Percentiles rank a stretch among this genome's conserved stretches.
phyloP scores from a whole-genome alignment of 2,329 filamentous ascomycete genomes.

The Cladophialophora carrionii region DNA sequence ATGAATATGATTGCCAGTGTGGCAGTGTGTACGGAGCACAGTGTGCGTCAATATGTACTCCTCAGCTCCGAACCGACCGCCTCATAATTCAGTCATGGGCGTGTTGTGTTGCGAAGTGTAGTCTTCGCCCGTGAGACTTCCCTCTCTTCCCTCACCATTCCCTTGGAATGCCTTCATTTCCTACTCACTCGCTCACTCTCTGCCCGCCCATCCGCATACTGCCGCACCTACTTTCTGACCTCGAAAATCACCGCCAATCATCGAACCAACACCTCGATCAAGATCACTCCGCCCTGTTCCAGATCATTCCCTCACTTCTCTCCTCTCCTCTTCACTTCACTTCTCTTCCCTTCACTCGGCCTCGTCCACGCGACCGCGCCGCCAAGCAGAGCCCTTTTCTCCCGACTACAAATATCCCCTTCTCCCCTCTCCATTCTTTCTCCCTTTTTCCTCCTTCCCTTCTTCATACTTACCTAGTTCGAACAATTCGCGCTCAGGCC shows the following conservation, averaged over 20 bases:
- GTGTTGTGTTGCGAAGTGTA: too few species aligned
- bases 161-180: background rate
- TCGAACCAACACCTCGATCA: background rate
- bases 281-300: background rate
- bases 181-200: background rate
- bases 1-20: too few species aligned
- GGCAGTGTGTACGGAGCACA: too few species aligned
- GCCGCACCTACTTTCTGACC: background rate
- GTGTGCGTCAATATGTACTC: background rate
- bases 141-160: background rate
- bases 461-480: conserved; percentile 32
- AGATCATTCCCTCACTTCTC: background rate
- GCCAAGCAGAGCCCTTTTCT: conserved; percentile 5
- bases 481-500: conserved; percentile 22
- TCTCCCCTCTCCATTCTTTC: background rate
- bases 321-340: background rate
- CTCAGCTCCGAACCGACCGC: background rate
- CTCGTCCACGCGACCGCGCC: background rate
- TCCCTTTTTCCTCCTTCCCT: background rate
- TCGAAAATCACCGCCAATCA: background rate
- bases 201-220: too few species aligned
- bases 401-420: conserved; percentile 19
- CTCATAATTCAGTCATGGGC: background rate
- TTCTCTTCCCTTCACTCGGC: background rate
- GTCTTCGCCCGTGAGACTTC: too few species aligned